Evolutionary conservation across 2,329 filamentous ascomycete species (phyloP).

Genomic region (Pseudonectria buxi): DNA sequence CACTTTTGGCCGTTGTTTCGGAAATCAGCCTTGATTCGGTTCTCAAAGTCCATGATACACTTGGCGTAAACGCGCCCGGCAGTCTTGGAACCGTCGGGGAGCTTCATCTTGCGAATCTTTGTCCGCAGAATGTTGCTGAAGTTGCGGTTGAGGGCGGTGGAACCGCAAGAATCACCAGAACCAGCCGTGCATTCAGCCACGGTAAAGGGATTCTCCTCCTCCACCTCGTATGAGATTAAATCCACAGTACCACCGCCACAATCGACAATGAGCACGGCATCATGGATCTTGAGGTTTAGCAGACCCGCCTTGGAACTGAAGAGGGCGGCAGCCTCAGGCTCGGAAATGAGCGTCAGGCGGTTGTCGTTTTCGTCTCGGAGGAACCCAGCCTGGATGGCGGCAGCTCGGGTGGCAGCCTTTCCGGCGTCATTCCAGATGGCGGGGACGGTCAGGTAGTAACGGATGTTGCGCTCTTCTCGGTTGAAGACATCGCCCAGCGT

Average conservation of each 20-base stretch:
- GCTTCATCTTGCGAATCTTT: slow-evolving; percentile 98
- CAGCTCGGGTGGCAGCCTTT: slow-evolving; percentile 91
- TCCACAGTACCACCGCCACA: slow-evolving; percentile 98
- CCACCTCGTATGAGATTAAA: slow-evolving; percentile 97
- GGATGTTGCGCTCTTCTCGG: slow-evolving; percentile 94
- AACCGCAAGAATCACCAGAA: slow-evolving; percentile 95
- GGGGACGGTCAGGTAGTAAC: slow-evolving; percentile 96
- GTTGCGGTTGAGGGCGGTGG: slow-evolving; percentile 95
- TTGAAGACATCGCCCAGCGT: slow-evolving; percentile 96
- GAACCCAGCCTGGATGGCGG: slow-evolving; percentile 95
- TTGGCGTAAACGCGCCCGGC: slow-evolving; percentile 98
- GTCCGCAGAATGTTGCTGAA: slow-evolving; percentile 97
- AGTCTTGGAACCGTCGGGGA: slow-evolving; percentile 92
- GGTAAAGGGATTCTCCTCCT: slow-evolving; percentile 94
- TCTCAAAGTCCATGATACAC: slow-evolving; percentile 99
- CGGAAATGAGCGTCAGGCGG: slow-evolving; percentile 85
- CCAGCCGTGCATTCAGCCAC: slow-evolving; percentile 96
- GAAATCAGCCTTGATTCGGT: slow-evolving; percentile 99
- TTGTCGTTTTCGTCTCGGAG: slow-evolving; percentile 97
- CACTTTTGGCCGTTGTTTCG: slow-evolving; percentile 98
- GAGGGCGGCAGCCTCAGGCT: slow-evolving; percentile 92
- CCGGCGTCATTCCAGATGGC: slow-evolving; percentile 99
- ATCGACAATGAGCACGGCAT: slow-evolving; percentile 96
- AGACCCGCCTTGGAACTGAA: slow-evolving; percentile 97
- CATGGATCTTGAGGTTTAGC: slow-evolving; percentile 93